Conservation (phyloP, 768 basidiomycete genomes). For the Trametes punicea region DNA sequence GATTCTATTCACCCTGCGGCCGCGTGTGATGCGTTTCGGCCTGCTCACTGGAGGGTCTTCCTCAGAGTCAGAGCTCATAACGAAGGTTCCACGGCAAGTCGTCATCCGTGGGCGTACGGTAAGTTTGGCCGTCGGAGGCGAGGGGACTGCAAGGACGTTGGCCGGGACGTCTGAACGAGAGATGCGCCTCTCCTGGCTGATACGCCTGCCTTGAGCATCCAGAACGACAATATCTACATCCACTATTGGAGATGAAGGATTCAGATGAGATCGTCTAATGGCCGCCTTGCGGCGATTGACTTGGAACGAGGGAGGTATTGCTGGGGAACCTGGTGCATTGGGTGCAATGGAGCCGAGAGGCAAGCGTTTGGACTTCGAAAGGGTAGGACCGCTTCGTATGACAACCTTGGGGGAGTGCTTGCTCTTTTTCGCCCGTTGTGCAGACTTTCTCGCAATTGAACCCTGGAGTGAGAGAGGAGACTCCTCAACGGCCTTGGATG, state of each 20-base stretch:
- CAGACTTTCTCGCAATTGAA: background rate
- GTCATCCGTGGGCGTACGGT: background rate
- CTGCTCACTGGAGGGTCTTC: background rate
- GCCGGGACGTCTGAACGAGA: constrained; percentile 43
- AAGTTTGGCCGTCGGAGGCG: background rate
- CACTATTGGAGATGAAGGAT: constrained; percentile 46
- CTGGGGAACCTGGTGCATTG: constrained; percentile 41
- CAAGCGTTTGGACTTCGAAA: constrained; percentile 28
- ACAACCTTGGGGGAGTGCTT: constrained; percentile 16
- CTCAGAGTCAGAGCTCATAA: constrained; percentile 6
- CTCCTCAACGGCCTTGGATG: background rate
- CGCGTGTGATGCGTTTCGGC: background rate
- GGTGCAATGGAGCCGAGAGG: constrained; percentile 39
- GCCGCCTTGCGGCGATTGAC: constrained; percentile 25
- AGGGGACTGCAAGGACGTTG: constrained; percentile 28
- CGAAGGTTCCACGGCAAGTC: background rate
- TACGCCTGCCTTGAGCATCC: constrained; percentile 53
- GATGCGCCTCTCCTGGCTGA: constrained; percentile 60
- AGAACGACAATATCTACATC: constrained; percentile 66
- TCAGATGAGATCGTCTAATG: constrained; percentile 22
- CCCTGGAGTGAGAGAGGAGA: constrained; percentile 1
- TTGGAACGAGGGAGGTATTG: constrained; percentile 26
- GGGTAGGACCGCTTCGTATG: constrained; percentile 11
- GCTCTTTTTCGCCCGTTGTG: constrained; percentile 1
- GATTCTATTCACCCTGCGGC: constrained; percentile 2